These are phyloP conservation scores for Neurospora sp. DNA, from an alignment of 495 filamentous ascomycete species.

Conservation along the genomic window DNA sequence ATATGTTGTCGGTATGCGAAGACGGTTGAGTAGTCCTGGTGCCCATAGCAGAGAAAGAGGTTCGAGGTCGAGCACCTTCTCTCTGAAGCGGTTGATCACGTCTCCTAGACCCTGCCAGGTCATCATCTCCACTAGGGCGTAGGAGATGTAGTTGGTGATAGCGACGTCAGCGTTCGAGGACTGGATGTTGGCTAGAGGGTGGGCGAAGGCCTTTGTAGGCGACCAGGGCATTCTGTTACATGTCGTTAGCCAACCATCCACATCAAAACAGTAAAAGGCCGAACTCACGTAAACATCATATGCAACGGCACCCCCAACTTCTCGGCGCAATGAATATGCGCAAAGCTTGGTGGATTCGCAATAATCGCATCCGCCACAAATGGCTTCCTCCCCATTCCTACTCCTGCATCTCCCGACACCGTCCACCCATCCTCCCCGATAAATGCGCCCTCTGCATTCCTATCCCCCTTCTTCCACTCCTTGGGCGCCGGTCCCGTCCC, in stretches of 20 bases:
- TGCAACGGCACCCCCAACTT: constrained; percentile 54
- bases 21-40: constrained; percentile 48
- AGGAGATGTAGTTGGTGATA: constrained; percentile 61
- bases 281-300: constrained; percentile 46
- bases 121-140: constrained; percentile 63
- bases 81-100: constrained; percentile 54
- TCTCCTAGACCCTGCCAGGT: constrained; percentile 55
- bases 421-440: background rate
- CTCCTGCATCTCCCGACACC: constrained; percentile 5
- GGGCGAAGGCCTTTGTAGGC: constrained; percentile 55
- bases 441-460: background rate
- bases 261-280: background rate
- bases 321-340: constrained; percentile 57
- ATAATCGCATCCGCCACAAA: constrained; percentile 68
- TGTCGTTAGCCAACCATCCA: background rate
- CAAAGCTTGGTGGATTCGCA: constrained; percentile 58
- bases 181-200: constrained; percentile 59
- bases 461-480: background rate
- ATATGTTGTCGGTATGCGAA: constrained; percentile 55
- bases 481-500: constrained; percentile 12
- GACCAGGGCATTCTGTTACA: constrained; percentile 44
- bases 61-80: constrained; percentile 48
- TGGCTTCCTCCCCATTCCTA: constrained; percentile 22
- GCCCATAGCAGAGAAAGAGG: constrained; percentile 56
- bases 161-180: constrained; percentile 46